Base-by-base conservation (phyloP, 805 yeast genomes). In the Starmerella sp. region DNA sequence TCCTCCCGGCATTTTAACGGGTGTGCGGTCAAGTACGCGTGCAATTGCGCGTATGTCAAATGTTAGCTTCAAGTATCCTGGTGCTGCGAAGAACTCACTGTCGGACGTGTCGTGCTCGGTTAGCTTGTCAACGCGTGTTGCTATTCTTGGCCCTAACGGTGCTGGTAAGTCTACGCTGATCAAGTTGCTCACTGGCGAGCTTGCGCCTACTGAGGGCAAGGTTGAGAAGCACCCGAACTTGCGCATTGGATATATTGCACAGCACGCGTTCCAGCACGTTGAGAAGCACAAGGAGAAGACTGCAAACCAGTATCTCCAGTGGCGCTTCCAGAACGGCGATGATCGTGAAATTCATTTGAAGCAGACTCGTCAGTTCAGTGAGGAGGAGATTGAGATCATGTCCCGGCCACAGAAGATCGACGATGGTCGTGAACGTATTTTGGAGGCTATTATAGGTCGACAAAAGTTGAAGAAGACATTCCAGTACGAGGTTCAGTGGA, bases 221-320 rank as follows among this genome's bases (percentile, higher is more conserved):
- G 96, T 91, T 55, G 97, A 93, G 75, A 93, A 93, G 72, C 98
- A 91, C 75, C 97, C 97, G 61, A 91, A 91, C 73, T 77, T 93
- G 73, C 89, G 98, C 77, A 88, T 91, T 65, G 98, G 97, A 57
- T 91, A 91, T 75, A 93, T 91, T 75, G 97, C 97, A 22, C 98
- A 91, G 76, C 97, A 91, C 66, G 97, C 98, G 37, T 80, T 91
- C 69, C 96, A 89, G 72, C 97, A 91, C 67, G 97, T 91, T 57
- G 95, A 93, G 70, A 83, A 84, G 75, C 98, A 91, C 74, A 88
- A 90, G 73, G 98, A 91, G 71, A 89, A 89, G 75, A 91, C 97
- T 14, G 96, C 98, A 49, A 91, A 90, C 68, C 97, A 91, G 75
- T 91, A 91, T 71, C 77, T 91, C 69, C 97, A 93, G 75, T 91